Base-by-base conservation (phyloP, 495 filamentous ascomycete genomes). In the Hypoxylon cercidicola region DNA sequence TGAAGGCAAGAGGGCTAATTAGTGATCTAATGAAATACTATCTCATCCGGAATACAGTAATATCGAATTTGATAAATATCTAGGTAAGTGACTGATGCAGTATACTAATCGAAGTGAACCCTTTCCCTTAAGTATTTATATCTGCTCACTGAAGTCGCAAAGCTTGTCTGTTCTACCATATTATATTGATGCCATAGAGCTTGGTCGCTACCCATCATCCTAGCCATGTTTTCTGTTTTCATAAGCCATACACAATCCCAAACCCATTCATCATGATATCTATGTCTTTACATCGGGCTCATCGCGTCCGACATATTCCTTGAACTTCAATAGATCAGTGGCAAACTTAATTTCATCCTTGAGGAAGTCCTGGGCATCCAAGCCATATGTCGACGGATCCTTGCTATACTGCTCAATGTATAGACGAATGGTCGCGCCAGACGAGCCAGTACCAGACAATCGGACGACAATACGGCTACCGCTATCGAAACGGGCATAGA, bases 231-330 rank as follows among this genome's bases (percentile, higher is more conserved):
- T 40, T 16, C 32, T 8, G 23, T 16, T 51, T 18, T 21, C 25
- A 25, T 43, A 41, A 28, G 1, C 11, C n/a, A 46, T 23, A 44
- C 15, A 11, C 16, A 18, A 12, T 11, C 43, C n/a, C 39, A 10
- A 15, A 32, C 11, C 13, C 15, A 40, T 34, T 12, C 21, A 8
- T 18, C 16, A 25, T 20, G 12, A 16, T 20, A 20, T 28, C 80
- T 88, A 97, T 45, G 93, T 97, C 87, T 91, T 94, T 37, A 97
- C 94, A 83, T 96, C 91, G 28, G 95, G 95, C 80, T 97, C 90
- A 64, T 90, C 91, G 44, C 93, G 87, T 63, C 92, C 93, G 67
- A 97, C 85, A 71, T 87, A 91, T 77, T 96, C 89, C 82, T 97
- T 87, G 78, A 99, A 90, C 80, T 90, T 90, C 72, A 99, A 81